Conservation (phyloP, 73 alveolate genomes). For the Blepharisma stoltei region DNA sequence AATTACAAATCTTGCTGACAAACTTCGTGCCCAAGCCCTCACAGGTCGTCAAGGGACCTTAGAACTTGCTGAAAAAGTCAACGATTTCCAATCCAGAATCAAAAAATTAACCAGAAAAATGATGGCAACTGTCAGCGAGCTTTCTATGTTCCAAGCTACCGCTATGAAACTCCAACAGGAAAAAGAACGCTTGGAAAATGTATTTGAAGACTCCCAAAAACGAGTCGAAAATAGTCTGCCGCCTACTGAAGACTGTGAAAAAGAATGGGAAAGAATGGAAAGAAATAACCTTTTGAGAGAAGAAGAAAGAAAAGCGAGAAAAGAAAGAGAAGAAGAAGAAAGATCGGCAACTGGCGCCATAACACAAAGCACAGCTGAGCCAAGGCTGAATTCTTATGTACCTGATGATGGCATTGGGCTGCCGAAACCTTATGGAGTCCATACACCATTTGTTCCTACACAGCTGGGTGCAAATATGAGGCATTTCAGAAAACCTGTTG, state of each 20-base stretch:
- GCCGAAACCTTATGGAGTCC: constrained; percentile 86
- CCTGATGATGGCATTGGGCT: constrained; percentile 84
- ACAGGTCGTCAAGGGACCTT: constrained; percentile 90
- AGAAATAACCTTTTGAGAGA: constrained; percentile 64
- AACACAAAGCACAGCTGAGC: constrained; percentile 84
- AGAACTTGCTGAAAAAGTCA: constrained; percentile 91
- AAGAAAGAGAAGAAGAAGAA: constrained; percentile 70
- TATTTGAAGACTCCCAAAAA: constrained; percentile 61
- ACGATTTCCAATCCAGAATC: constrained; percentile 87
- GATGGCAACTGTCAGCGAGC: constrained; percentile 96
- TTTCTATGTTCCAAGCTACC: constrained; percentile 94
- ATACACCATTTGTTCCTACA: constrained; percentile 92
- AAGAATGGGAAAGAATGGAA: constrained; percentile 72
- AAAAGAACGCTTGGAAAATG: constrained; percentile 84
- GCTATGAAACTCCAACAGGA: constrained; percentile 85
- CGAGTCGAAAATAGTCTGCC: constrained; percentile 85
- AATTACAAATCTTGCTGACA: constrained; percentile 91
- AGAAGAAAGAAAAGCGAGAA: constrained; percentile 63
- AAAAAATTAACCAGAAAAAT: constrained; percentile 88
- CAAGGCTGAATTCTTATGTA: constrained; percentile 89
- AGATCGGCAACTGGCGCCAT: constrained; percentile 67
- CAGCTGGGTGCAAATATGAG: constrained; percentile 95
- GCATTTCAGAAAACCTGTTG: constrained; percentile 76
- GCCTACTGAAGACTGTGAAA: constrained; percentile 87
- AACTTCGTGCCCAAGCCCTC: constrained; percentile 89